Base-by-base conservation (phyloP, 2,329 filamentous ascomycete genomes). In the Colletotrichum viniferum region DNA sequence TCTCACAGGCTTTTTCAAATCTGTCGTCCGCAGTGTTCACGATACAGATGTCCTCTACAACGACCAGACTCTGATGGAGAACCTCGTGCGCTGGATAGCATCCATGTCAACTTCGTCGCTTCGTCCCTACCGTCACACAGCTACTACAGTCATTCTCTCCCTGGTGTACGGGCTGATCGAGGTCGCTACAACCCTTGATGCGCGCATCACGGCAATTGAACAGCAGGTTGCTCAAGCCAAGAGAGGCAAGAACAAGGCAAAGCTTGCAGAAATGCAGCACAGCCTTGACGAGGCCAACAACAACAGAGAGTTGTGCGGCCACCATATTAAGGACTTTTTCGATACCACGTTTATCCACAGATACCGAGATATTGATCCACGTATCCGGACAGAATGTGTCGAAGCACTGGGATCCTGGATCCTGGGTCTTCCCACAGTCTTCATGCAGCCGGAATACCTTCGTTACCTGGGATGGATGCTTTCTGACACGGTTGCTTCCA, bases 381-480 rank as follows among this genome's bases (percentile, higher is more conserved):
- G 92, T 79, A 98, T 99, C 78, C 92, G 97, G 69, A 92, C 94
- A 1, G 96, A 98, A 81, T 98, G 96, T 81, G 93, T 98, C 28
- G 92, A 94, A 77, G 95, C 95, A 16, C 88, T 99, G 10, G 96
- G 96, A 32, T 90, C 92, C 55, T 99, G 97, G 97, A 97, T 98
- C 79, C 90, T 93, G 82, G 91, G 91, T 13, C 92, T 98, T 67
- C 95, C 96, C 3, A 95, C 95, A 62, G 90, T 95, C 61, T 99
- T 98, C 85, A 95, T 98, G 83, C 95, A 98, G 78, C 95, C 95
- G 3, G 90, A 94, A 79, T 98, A 98, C 84, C 87, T 99, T 66
- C 93, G 97, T 76, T 99, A 99, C 81, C 88, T 99, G 7, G 97
- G 97, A 68, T 99, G 97, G 97, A 93, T 98, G 81, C 89, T 99